Evolutionary conservation across 2,329 filamentous ascomycete species (phyloP).

Genomic region (Cladosporium velox): DNA sequence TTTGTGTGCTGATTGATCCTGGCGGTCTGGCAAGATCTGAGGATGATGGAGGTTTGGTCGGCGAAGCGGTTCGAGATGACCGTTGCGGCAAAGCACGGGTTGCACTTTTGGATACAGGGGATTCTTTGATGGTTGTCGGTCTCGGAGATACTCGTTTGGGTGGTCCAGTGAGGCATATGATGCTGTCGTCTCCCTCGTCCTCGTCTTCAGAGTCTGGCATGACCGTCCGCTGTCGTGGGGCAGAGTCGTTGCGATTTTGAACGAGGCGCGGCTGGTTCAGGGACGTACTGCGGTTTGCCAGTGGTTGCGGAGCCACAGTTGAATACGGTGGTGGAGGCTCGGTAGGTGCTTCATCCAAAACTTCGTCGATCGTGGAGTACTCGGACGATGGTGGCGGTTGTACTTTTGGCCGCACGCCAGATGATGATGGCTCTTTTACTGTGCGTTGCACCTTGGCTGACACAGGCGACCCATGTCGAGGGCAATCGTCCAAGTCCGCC

Average conservation of each 20-base stretch:
- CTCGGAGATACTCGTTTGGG: not conserved
- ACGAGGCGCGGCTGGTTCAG: not conserved
- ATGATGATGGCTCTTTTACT: not conserved
- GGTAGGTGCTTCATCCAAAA: constrained; percentile 30
- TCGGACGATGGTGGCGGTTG: constrained; percentile 27
- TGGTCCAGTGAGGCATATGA: constrained; percentile 7
- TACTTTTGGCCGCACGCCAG: not conserved
- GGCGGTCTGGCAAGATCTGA: constrained; percentile 8
- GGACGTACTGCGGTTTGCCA: not conserved
- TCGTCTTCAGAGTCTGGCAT: constrained; percentile 29
- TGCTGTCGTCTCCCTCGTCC: constrained; percentile 25
- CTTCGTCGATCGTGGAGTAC: constrained; percentile 39
- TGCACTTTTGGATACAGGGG: not conserved
- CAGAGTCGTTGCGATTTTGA: not conserved
- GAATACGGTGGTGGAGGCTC: constrained; percentile 49
- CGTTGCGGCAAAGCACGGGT: not conserved
- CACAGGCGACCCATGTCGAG: constrained; percentile 14
- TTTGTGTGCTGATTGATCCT: constrained; percentile 13
- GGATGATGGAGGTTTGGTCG: constrained; percentile 8
- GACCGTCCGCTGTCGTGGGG: not conserved
- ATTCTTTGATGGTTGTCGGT: constrained; percentile 9
- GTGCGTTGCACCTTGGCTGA: constrained; percentile 8
- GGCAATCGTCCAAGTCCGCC: constrained; percentile 17
- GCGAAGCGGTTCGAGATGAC: constrained; percentile 6
- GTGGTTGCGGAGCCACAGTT: constrained; percentile 38